These are phyloP conservation scores for Auriscalpium vulgare DNA, from an alignment of 768 basidiomycete species.

Conservation along the genomic window DNA sequence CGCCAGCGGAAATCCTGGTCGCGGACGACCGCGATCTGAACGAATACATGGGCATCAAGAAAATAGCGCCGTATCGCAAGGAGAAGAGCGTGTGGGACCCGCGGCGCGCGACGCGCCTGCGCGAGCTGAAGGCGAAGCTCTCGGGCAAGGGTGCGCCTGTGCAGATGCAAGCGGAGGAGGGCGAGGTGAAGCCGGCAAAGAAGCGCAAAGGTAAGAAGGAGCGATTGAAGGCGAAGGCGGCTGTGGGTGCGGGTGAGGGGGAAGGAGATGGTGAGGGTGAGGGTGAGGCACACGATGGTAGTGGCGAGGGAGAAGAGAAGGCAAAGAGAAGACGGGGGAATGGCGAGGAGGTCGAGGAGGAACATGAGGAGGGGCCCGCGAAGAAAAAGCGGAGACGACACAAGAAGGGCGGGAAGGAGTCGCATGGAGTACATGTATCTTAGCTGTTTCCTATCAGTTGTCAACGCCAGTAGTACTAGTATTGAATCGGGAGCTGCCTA, in stretches of 20 bases:
- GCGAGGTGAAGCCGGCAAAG: slow-evolving; percentile 33
- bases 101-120: slow-evolving; percentile 53
- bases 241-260: slow-evolving; percentile 16
- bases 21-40: slow-evolving; percentile 93
- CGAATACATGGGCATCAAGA: slow-evolving; percentile 81
- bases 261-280: slow-evolving; percentile 18
- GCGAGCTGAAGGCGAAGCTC: slow-evolving; percentile 64
- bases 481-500: too few species aligned
- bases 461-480: too few species aligned
- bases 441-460: too few species aligned
- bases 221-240: slow-evolving; percentile 42
- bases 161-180: slow-evolving; percentile 11
- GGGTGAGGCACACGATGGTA: slow-evolving; percentile 6
- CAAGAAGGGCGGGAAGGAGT: slow-evolving; percentile 22
- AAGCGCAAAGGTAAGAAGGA: slow-evolving; percentile 70
- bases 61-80: slow-evolving; percentile 83
- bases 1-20: slow-evolving; percentile 80
- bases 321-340: background rate
- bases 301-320: slow-evolving; percentile 4
- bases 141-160: slow-evolving; percentile 28
- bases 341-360: slow-evolving; percentile 5
- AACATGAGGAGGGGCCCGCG: slow-evolving; percentile 14
- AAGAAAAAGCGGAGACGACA: slow-evolving; percentile 38
- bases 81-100: slow-evolving; percentile 55
- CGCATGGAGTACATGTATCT: too few species aligned